Evolutionary conservation across 306 rosid species (phyloP).

Genomic region (Arachis stenosperma): DNA sequence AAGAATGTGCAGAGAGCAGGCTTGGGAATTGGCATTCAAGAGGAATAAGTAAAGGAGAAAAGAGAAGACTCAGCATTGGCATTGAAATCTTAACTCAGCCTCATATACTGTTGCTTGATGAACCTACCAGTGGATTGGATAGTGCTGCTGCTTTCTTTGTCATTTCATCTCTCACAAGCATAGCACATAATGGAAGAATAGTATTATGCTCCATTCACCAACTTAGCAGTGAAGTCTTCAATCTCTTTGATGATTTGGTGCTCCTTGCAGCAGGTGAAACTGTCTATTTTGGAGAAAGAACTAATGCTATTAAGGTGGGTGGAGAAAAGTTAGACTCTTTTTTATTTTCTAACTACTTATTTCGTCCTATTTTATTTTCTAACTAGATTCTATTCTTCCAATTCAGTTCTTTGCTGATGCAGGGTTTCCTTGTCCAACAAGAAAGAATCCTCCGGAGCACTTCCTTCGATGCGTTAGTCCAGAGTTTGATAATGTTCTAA

Average conservation of each 20-base stretch:
- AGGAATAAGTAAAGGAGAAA: conserved; percentile 82
- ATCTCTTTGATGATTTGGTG: conserved; percentile 70
- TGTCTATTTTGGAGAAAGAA: conserved; percentile 70
- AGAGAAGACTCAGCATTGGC: conserved; percentile 76
- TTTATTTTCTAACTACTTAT: too few relatives aligned
- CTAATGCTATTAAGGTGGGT: conserved; percentile 59
- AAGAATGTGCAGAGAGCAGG: conserved; percentile 66
- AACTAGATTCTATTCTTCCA: conserved; percentile 2
- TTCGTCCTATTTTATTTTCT: too few relatives aligned
- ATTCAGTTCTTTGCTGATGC: conserved; percentile 77
- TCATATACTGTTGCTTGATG: conserved; percentile 69
- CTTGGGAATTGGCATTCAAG: conserved; percentile 78
- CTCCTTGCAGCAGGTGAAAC: conserved; percentile 70
- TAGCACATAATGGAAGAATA: conserved; percentile 64
- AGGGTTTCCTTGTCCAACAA: conserved; percentile 74
- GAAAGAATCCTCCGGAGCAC: conserved; percentile 80
- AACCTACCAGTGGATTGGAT: conserved; percentile 85
- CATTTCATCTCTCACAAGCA: conserved; percentile 58
- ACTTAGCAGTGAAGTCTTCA: conserved; percentile 66
- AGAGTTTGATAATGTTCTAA: conserved; percentile 58
- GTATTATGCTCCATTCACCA: conserved; percentile 76
- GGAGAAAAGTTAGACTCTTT: too few relatives aligned
- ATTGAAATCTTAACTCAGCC: conserved; percentile 73
- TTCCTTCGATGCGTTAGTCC: conserved; percentile 68
- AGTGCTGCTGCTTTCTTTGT: conserved; percentile 81